Base-by-base conservation (phyloP, 306 rosid species). In the Begonia peltatifolia region DNA sequence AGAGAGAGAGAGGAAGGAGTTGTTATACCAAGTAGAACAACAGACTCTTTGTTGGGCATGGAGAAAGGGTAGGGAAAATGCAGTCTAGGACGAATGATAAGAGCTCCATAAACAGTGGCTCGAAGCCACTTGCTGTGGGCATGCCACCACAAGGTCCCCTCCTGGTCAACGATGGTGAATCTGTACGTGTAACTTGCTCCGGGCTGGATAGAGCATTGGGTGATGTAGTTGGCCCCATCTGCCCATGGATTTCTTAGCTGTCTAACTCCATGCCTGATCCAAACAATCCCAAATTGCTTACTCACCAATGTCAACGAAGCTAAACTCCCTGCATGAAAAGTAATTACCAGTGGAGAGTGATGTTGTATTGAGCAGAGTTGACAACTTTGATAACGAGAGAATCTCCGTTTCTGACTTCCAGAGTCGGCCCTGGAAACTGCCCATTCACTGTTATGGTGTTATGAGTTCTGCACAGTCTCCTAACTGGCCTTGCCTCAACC, bases 101-200 rank as follows among this genome's bases (percentile, higher is more conserved):
- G 71, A 57, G 87, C 80, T 61, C 97, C 95, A 68, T 90, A 85
- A 22, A 85, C 97, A 12, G 95, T 90, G 38, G 92, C 97, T 78
- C 95, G 74, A 18, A 90, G 77, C 77, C 86, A 90, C 47, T 76
- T 53, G 52, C 80, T 78, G 65, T 90, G 97, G 65, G 95, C 97
- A 68, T 90, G 97, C 97, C 97, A 90, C 95, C 95, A 90, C 20
- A 90, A 63, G 2, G 97, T 90, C 10, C 97, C 97, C 58, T 85
- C 94, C 52, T 83, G 97, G 56, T 80, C 68, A 63, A 58, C 63
- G 59, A 90, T 90, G 12, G 84, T 80, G 70, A 82, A 80, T 2
- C 97, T 79, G 59, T 90, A 90, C 30, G 97, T 90, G 77, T 90
- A 90, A 63, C 79, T 83, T 14, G 70, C 95, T 9, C 94, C 94